Evolutionary conservation across 2,329 filamentous ascomycete genomes (phyloP), one percentile per base, ranked within the genome.

Genomic region (Penicillium frequentans): DNA sequence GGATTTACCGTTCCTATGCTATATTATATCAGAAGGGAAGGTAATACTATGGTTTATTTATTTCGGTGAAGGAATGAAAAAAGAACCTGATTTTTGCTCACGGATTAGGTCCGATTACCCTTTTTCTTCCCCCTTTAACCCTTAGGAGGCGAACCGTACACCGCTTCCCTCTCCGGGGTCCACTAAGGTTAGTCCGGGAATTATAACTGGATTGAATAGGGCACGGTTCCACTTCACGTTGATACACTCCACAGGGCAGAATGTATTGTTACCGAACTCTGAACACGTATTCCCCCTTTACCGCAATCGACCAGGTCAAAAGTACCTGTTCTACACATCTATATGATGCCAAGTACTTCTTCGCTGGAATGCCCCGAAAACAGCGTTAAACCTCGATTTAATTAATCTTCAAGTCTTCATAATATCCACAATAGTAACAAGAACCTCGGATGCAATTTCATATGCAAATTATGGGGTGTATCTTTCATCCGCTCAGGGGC

Each of bases 401-500:
- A 27, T 2, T 2, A 27, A 27, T 27, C 2, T 9, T 10, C 8
- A 11, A 11, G 27, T 29, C 9, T 29, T 11, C 27, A 29, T 37
- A n/a, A 37, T 26, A 8, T 26, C 2, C 7, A 7, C 7, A 26
- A 26, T 26, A 26, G 26, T 26, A 8, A 26, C 26, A 8, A 26
- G 6, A 26, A 37, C 6, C 27, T 29, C 29, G 11, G 5, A n/a
- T 13, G 27, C 45, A 31, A 23, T 37, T 49, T 29, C 16, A 33
- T 24, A 26, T 35, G 43, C 11, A 13, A 5, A 31, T 51, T 57
- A 57, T 47, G 52, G 52, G 46, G 49, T 27, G 27, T 31, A 44
- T 45, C 24, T 13, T 44, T 39, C 57, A 49, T 56, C 57, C 55
- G 48, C 53, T 66, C 62, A 68, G 61, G 63, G 61, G 60, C 62